These are phyloP conservation scores for Diaporthe ampelina DNA, from an alignment of 2,329 filamentous ascomycete species.

Conservation along the genomic window DNA sequence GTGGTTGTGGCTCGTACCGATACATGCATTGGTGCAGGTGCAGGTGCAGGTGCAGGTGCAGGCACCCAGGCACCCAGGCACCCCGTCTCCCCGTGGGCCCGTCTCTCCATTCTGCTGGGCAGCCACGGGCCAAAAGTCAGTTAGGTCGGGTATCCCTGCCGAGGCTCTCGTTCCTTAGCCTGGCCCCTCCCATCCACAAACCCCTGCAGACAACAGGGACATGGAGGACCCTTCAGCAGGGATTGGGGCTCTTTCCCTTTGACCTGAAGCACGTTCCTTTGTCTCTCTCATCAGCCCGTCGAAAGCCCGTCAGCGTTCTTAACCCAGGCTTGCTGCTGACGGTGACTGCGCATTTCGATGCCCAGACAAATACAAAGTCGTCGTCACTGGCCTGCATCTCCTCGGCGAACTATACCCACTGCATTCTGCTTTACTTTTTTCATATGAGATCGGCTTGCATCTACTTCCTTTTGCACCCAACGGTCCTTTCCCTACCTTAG, in stretches of 20 bases:
- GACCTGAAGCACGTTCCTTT: conserved; percentile 30
- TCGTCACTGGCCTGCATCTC: conserved; percentile 3
- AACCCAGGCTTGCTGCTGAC: conserved; percentile 1
- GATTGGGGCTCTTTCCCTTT: conserved; percentile 17
- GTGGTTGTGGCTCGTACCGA: conserved; percentile 19
- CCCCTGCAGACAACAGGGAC: conserved; percentile 25
- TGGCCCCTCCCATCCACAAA: conserved; percentile 1
- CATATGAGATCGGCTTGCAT: conserved; percentile 1
- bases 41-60: too few relatives aligned
- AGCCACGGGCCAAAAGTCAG: conserved; percentile 7
- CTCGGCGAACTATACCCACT: too few relatives aligned
- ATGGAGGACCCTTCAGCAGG: conserved; percentile 24
- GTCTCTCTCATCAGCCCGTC: conserved; percentile 13
- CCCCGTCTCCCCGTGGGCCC: too few relatives aligned
- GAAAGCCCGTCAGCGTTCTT: background rate
- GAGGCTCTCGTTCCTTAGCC: background rate
- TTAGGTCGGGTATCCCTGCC: conserved; percentile 10
- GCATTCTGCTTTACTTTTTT: background rate
- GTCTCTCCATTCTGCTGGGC: conserved; percentile 14
- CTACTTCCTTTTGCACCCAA: background rate
- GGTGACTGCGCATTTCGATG: background rate
- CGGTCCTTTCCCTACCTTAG: conserved; percentile 14
- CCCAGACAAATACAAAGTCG: conserved; percentile 28
- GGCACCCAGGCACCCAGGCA: too few relatives aligned
- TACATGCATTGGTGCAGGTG: conserved; percentile 10